These are phyloP conservation scores for Aspergillus indologenus DNA, from an alignment of 495 filamentous ascomycete genomes.

Conservation along the genomic window DNA sequence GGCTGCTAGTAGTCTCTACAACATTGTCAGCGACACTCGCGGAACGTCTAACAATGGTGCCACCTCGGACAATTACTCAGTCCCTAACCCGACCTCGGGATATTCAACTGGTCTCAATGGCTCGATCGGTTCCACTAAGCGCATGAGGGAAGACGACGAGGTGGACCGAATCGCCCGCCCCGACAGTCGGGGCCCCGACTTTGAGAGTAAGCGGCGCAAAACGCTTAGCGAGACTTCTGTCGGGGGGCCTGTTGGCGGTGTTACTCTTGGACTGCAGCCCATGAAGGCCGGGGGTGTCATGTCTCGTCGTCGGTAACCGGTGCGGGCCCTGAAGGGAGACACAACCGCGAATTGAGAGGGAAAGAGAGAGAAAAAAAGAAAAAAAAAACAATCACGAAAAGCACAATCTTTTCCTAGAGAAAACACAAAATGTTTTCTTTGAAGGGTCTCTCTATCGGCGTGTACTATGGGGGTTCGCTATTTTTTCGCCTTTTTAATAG, in stretches of 20 bases:
- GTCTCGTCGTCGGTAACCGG: slow-evolving; percentile 38
- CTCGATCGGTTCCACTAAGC: slow-evolving; percentile 64
- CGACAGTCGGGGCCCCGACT: slow-evolving; percentile 58
- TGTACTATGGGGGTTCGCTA: slow-evolving; percentile 10
- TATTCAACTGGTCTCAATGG: slow-evolving; percentile 64
- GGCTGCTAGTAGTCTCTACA: slow-evolving; percentile 80
- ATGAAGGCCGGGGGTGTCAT: slow-evolving; percentile 44
- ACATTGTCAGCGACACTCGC: slow-evolving; percentile 82
- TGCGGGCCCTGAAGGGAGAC: slow-evolving; percentile 1
- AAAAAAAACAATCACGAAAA: not conserved
- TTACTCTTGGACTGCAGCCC: slow-evolving; percentile 38
- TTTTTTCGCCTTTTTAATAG: slow-evolving; percentile 25
- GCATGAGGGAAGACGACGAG: slow-evolving; percentile 75
- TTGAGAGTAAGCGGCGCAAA: slow-evolving; percentile 80
- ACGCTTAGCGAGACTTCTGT: slow-evolving; percentile 63
- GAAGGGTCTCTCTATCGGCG: slow-evolving; percentile 9
- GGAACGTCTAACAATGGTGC: slow-evolving; percentile 64
- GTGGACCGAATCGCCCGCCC: slow-evolving; percentile 68
- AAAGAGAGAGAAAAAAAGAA: slow-evolving; percentile 8
- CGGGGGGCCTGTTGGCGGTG: slow-evolving; percentile 43
- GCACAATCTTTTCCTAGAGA: not conserved
- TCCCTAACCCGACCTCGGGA: slow-evolving; percentile 54
- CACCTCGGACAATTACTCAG: slow-evolving; percentile 63
- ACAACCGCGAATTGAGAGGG: not conserved
- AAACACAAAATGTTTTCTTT: slow-evolving; percentile 14